Evolutionary conservation across 495 filamentous ascomycete species (phyloP), one percentile per base, ranked within the genome.

Genomic region (Annulohypoxylon maeteangense): DNA sequence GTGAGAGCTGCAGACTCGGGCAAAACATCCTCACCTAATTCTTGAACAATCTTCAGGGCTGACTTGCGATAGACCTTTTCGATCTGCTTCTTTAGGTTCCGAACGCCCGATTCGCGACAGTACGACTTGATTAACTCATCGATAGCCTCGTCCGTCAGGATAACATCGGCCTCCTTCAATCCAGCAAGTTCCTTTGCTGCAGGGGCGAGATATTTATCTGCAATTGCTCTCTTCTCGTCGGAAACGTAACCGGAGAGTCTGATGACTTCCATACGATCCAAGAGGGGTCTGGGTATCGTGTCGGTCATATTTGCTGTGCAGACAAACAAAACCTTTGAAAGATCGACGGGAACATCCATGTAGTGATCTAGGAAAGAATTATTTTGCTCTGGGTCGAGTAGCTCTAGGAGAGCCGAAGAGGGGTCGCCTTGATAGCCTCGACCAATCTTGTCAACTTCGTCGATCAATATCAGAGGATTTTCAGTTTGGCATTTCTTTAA

Each of bases 251-350:
- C 96, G 25, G 95, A 98, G 1, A 99, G 87, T 74, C 97, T 88
- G 71, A 99, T 98, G 74, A 98, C 88, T 80, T 99, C 96, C 96
- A 99, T 99, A 71, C 96, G 91, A 77, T 99, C 96, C 22, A 98
- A 84, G 6, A 99, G 86, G 14, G 96, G 96, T 23, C 93, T 89
- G 31, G 96, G 96, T 68, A 99, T 99, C 5, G 96, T 99, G 75
- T 99, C 95, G 1, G 94, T 98, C 88, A 99, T 93, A 76, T 99
- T 99, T 38, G 96, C 96, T 4, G 96, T 99, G 83, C 96, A 99
- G 48, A 99, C 96, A 80, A 99, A 99, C 32, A 99, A 88, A 5
- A 99, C 96, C 83, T 97, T 98, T 47, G 93, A 97, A 38, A 99
- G 86, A 80, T 99, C 95, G 29, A 99, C 95, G 5, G 96, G 96